Conservation (phyloP, 176 grass and related monocot species). For the Puccinellia tenuiflora region DNA sequence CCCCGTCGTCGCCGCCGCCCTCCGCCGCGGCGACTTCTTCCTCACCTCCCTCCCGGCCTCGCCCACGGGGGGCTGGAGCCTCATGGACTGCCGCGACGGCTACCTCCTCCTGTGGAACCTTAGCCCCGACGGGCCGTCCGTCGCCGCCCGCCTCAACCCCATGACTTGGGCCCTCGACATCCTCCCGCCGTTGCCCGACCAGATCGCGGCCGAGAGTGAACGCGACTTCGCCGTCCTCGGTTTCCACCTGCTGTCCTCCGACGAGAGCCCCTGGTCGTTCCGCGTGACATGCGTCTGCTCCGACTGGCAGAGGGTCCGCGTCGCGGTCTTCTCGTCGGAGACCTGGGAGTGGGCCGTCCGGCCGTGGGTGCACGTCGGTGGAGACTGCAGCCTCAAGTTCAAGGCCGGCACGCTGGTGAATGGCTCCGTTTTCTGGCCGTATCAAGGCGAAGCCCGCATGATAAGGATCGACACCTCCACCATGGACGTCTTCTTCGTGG, state of each 20-base stretch:
- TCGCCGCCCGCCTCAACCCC: background rate
- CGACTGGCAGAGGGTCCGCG: background rate
- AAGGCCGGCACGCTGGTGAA: background rate
- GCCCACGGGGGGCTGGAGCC: background rate
- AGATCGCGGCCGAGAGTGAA: background rate
- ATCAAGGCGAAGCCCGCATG: background rate
- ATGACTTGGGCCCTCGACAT: background rate
- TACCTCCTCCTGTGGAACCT: background rate
- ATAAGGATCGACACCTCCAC: background rate
- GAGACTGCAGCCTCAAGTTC: background rate
- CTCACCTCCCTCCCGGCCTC: background rate
- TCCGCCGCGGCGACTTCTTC: background rate
- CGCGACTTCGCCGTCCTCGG: background rate
- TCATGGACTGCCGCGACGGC: background rate
- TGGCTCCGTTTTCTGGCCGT: background rate
- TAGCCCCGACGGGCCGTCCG: background rate
- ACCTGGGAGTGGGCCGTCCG: background rate
- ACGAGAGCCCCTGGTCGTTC: background rate
- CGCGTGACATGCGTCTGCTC: background rate
- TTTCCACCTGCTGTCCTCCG: background rate
- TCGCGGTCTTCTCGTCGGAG: background rate
- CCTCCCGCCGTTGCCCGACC: background rate
- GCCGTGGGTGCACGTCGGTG: background rate
- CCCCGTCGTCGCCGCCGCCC: background rate
- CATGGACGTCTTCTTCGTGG: background rate